phyloP scores from a whole-genome alignment of 192 early-diverging fungal genomes.

The Coemansia sp. region DNA sequence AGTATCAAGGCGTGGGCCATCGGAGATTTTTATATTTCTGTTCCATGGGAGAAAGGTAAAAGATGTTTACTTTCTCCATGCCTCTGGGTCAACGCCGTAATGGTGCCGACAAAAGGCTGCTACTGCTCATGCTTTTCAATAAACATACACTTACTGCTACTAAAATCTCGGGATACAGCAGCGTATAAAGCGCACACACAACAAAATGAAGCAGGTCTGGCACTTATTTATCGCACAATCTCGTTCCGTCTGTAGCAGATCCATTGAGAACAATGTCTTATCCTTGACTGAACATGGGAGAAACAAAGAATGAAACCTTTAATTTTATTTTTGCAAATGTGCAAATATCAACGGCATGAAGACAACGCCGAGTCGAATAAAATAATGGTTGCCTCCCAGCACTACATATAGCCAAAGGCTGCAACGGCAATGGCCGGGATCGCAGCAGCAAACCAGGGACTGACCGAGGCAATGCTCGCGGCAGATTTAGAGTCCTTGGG shows the following conservation, averaged over 20 bases:
- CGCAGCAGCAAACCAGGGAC: constrained; percentile 12
- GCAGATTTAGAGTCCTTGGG: constrained; percentile 18
- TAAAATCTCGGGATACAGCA: not conserved
- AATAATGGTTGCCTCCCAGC: not conserved
- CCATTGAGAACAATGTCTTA: no score
- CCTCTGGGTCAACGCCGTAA: no score
- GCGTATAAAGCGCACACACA: not conserved
- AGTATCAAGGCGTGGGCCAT: no score
- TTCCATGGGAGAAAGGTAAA: no score
- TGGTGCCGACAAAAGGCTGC: not conserved
- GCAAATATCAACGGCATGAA: not conserved
- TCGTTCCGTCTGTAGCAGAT: no score
- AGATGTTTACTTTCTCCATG: no score
- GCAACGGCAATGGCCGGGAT: constrained; percentile 18
- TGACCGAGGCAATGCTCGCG: constrained; percentile 4
- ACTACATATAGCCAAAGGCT: constrained; percentile 13
- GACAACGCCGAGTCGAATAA: not conserved
- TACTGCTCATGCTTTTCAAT: not conserved
- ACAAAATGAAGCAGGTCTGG: not conserved
- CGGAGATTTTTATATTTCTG: no score
- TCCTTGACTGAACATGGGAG: no score
- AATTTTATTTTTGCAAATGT: not conserved
- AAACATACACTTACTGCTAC: not conserved
- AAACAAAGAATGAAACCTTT: no score
- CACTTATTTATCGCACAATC: not conserved